Base-by-base conservation (phyloP, 2,329 filamentous ascomycete genomes). In the Chaetomium globosum region DNA sequence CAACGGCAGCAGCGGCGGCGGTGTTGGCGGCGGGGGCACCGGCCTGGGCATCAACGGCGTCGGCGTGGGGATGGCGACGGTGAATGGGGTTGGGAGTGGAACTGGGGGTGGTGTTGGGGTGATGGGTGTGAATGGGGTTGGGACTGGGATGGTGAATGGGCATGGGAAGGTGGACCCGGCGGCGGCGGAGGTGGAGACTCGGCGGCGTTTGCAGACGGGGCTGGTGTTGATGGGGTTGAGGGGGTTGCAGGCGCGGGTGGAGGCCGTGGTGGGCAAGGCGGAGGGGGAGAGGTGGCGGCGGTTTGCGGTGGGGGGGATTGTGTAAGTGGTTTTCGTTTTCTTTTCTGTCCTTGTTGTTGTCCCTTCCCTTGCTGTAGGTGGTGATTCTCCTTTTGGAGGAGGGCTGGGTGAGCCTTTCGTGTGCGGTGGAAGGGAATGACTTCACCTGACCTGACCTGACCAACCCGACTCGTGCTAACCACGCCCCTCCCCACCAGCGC, bases 221-320 rank as follows among this genome's bases (percentile, higher is more conserved):
- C 67, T 79, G 8, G 76, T 81, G n/a, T 67, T 83, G 10, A 74
- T 73, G 21, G 81, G 85, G 59, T 70, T 87, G 66, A 77, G 75
- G 49, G 73, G 71, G 0, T 71, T 86, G 68, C 76, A 82, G 23
- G 74, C 75, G 26, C 78, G 82, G 66, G 77, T 86, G 3, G 74
- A 77, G 4, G 74, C 74, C 2, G 69, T 84, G 52, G 77, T 78
- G 39, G 80, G 77, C 68, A 74, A 73, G 12, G 80, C 79, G 0
- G 81, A 85, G 73, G 75, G 76, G 39, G 78, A 81, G 53, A 78
- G 84, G 43, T 85, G 83, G 82, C 78, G 83, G 55, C 78, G 78
- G 67, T 84, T 82, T 80, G 69, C 85, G 16, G 71, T 85, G 1
- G 83, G 84, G 3, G 82, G 82, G 0, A 71, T 81, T 19, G 73